These are phyloP conservation scores for Penicillium vulpinum DNA, from an alignment of 2,329 filamentous ascomycete species.

Conservation along the genomic window DNA sequence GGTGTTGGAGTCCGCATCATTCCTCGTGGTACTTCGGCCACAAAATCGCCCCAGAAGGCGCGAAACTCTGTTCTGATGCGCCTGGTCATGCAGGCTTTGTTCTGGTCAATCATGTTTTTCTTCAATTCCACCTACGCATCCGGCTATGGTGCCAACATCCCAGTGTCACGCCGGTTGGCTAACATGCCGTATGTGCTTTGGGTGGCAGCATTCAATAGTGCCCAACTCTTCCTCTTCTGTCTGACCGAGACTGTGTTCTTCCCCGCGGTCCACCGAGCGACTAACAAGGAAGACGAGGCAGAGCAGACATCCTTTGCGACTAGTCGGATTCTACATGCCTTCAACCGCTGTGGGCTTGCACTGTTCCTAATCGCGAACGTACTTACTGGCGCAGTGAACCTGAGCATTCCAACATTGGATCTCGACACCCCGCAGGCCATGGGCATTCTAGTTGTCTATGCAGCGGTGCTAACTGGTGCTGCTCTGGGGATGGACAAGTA, in stretches of 20 bases:
- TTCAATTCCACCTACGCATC: constrained; percentile 67
- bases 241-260: constrained; percentile 77
- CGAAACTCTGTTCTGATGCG: constrained; percentile 62
- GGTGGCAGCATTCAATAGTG: constrained; percentile 86
- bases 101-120: constrained; percentile 72
- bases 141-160: constrained; percentile 64
- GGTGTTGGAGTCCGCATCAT: constrained; percentile 78
- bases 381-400: constrained; percentile 83
- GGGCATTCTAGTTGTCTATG: constrained; percentile 73
- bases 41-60: constrained; percentile 44
- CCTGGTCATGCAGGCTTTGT: constrained; percentile 62
- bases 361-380: constrained; percentile 88
- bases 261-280: constrained; percentile 65
- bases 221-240: constrained; percentile 78
- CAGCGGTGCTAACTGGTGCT: constrained; percentile 63
- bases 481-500: constrained; percentile 52
- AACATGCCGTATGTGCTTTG: constrained; percentile 93
- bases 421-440: constrained; percentile 66
- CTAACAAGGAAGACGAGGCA: constrained; percentile 56
- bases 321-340: constrained; percentile 76
- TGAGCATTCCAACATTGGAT: constrained; percentile 80
- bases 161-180: constrained; percentile 82
- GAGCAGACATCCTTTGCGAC: constrained; percentile 69
- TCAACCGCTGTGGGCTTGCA: constrained; percentile 83
- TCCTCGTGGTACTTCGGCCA: constrained; percentile 57